Percentiles rank a stretch among this genome's conserved stretches.
Evolutionary conservation across 2,329 filamentous ascomycete species (phyloP).

Genomic region (Chalaropsis ovoidea): DNA sequence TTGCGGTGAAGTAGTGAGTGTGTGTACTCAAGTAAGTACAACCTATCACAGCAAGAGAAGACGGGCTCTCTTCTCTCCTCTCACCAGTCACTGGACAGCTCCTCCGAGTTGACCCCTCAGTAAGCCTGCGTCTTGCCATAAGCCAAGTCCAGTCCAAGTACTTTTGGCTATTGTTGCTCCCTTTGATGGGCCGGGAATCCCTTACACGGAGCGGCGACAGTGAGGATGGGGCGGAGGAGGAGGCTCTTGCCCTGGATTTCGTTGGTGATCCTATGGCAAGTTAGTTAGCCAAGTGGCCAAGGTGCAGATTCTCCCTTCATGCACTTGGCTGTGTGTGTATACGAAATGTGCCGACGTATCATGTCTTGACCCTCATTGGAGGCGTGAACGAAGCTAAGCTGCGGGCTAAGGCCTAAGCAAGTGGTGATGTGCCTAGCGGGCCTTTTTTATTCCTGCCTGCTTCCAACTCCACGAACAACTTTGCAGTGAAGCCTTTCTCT

Average conservation of each 20-base stretch:
- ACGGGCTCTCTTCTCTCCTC: not conserved
- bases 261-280: not conserved
- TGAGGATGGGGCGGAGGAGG: not conserved
- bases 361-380: not conserved
- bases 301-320: not conserved
- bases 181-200: not conserved
- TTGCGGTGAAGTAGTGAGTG: not conserved
- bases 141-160: not conserved
- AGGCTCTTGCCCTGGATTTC: not conserved
- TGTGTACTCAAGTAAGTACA: not conserved
- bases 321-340: not conserved
- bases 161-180: not conserved
- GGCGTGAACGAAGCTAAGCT: not conserved
- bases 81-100: not conserved
- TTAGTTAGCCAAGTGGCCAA: not conserved
- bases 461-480: too few relatives aligned
- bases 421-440: not conserved
- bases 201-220: not conserved
- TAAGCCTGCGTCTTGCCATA: not conserved
- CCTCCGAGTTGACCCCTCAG: not conserved
- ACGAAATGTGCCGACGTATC: not conserved
- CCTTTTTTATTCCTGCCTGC: too few relatives aligned
- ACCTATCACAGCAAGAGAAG: not conserved
- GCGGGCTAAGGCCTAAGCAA: not conserved
- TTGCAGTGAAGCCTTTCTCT: too few relatives aligned